Percentiles rank a stretch among this genome's conserved stretches.
phyloP scores from a whole-genome alignment of 371 early-diverging fungal species.

The Parasitella parasitica region DNA sequence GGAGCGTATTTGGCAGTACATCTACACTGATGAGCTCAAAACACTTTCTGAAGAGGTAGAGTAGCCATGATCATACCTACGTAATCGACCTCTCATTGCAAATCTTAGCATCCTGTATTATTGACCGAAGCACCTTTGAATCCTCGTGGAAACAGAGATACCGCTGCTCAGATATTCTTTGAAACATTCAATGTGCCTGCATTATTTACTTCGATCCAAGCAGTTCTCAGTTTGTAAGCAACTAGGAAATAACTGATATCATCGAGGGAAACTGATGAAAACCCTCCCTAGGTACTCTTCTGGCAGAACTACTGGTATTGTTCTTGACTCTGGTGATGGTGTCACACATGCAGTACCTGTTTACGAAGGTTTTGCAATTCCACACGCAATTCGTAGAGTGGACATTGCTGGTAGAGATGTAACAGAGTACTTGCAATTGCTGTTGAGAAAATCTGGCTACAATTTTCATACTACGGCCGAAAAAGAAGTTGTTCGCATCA shows the following conservation, averaged over 20 bases:
- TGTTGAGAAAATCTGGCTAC: slow-evolving; percentile 87
- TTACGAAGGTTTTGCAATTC: slow-evolving; percentile 95
- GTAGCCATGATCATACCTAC: slow-evolving; percentile 8
- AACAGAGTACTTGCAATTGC: slow-evolving; percentile 83
- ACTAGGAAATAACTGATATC: too few species aligned
- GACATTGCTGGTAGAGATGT: slow-evolving; percentile 95
- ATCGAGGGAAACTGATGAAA: background rate
- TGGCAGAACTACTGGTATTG: slow-evolving; percentile 93
- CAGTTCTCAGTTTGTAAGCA: slow-evolving; percentile 85
- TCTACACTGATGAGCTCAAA: slow-evolving; percentile 92
- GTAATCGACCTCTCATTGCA: background rate
- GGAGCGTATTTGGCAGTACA: slow-evolving; percentile 96
- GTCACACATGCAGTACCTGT: slow-evolving; percentile 95
- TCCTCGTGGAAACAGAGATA: slow-evolving; percentile 86
- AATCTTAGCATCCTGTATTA: slow-evolving; percentile 85
- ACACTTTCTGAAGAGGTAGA: slow-evolving; percentile 94
- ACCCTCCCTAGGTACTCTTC: slow-evolving; percentile 72
- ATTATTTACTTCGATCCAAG: slow-evolving; percentile 92
- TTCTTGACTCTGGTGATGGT: slow-evolving; percentile 91
- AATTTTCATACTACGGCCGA: slow-evolving; percentile 90
- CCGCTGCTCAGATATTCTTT: slow-evolving; percentile 93
- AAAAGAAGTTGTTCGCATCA: slow-evolving; percentile 88
- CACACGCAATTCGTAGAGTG: slow-evolving; percentile 88
- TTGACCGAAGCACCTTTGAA: slow-evolving; percentile 95
- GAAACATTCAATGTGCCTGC: slow-evolving; percentile 98